Base-by-base conservation (phyloP, 352 stramenopile genomes). In the Phytophthora fragariae region DNA sequence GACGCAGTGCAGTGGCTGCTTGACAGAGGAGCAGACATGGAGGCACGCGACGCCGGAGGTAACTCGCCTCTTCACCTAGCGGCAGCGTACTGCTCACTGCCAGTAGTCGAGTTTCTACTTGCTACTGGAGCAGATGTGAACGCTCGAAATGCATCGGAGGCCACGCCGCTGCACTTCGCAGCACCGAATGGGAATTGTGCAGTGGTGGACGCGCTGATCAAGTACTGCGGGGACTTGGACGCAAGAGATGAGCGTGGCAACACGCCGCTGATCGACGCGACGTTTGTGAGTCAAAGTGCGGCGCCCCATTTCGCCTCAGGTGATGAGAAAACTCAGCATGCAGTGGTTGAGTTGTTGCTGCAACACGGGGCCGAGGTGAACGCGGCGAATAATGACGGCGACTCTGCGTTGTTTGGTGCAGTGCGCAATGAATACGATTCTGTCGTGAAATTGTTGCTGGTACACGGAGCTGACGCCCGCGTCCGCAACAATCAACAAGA, bases 31-130 rank as follows among this genome's bases (percentile, higher is more conserved):
- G 81, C 76, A n/a, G 47, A 80, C 27, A 46, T 88, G 14, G 66
- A 82, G 19, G 52, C 62, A 1, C 53, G 70, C 6, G 75, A 88
- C 41, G 37, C 47, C n/a, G 70, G 65, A 21, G 72, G 70, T 17
- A 86, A 88, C 54, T 81, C 75, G 5, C 72, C 77, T 35, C 57
- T 88, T 7, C 80, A 85, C 46, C 47, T 88, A 2, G 75, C 80
- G 5, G 77, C 73, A 0, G 75, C 70, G 15, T 84, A 85, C 63
- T 81, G 73, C 8, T 76, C 68, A 1, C 44, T 70, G 2, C 52
- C 66, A 6, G 66, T 79, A 2, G 62, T 73, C 1, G 29, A 50
- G 7, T 21, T 55, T 4, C 56, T 88, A 29, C 3, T 88, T 8
- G 19, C 54, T 12, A 35, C 55, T 6, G 70, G 76, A 0, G 78